Conservation (phyloP, 1,139 yeast species). For the Dujonia santamariae region DNA sequence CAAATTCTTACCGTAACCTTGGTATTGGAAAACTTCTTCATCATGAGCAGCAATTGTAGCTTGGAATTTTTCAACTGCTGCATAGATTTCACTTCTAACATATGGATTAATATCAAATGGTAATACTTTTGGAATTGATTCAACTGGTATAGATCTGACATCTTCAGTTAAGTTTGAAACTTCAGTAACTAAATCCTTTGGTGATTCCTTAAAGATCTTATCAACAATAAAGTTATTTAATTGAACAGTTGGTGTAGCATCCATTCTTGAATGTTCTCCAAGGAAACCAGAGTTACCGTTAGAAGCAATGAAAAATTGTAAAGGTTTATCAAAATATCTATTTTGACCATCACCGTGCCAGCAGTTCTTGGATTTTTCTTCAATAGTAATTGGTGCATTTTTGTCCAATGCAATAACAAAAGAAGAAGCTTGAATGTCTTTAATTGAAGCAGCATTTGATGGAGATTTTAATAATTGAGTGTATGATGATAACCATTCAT, state of each 20-base stretch:
- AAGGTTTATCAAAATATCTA: constrained; percentile 90
- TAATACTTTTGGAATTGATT: constrained; percentile 22
- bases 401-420: constrained; percentile 81
- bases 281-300: constrained; percentile 90
- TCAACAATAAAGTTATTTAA: constrained; percentile 74
- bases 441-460: constrained; percentile 56
- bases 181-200: constrained; percentile 28
- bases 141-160: constrained; percentile 15
- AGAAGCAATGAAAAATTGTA: constrained; percentile 77
- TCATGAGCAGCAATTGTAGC: constrained; percentile 53
- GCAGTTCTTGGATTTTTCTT: constrained; percentile 79
- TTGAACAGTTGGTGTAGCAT: constrained; percentile 93
- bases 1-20: constrained; percentile 68
- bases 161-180: constrained; percentile 21
- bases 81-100: constrained; percentile 49
- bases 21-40: constrained; percentile 65
- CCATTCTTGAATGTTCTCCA: constrained; percentile 98
- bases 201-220: constrained; percentile 49
- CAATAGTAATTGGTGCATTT: constrained; percentile 69
- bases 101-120: constrained; percentile 51
- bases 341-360: constrained; percentile 97
- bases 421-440: constrained; percentile 72
- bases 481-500: constrained; percentile 69
- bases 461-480: constrained; percentile 55
- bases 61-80: constrained; percentile 56